Conservation (phyloP, 2,329 filamentous ascomycete species). For the Blastomyces gilchristii region DNA sequence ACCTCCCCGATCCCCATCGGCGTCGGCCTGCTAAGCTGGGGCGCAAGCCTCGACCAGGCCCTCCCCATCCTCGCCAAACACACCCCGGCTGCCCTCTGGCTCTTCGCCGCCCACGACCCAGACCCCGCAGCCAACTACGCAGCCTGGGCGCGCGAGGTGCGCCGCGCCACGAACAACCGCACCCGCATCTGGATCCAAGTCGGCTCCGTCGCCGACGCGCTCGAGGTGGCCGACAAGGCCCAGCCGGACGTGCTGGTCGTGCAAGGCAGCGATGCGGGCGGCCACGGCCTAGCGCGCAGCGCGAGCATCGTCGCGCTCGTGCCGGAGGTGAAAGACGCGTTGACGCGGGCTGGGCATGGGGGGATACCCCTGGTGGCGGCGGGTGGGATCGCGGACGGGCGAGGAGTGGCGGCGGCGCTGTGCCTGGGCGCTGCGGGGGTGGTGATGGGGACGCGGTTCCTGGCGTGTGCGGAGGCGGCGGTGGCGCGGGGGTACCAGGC, state of each 20-base stretch:
- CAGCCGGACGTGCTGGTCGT: slow-evolving; percentile 43
- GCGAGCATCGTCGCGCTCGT: slow-evolving; percentile 41
- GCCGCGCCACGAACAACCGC: slow-evolving; percentile 26
- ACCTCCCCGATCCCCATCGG: slow-evolving; percentile 28
- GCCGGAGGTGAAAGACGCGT: slow-evolving; percentile 41
- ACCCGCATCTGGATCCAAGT: slow-evolving; percentile 47
- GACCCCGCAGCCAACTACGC: slow-evolving; percentile 22
- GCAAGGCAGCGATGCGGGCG: slow-evolving; percentile 46
- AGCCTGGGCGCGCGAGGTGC: slow-evolving; percentile 34
- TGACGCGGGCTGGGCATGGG: slow-evolving; percentile 18
- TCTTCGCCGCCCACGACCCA: slow-evolving; percentile 28
- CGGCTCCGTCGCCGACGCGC: slow-evolving; percentile 40
- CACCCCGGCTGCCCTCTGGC: slow-evolving; percentile 31
- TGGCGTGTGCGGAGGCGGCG: slow-evolving; percentile 43
- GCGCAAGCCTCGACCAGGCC: slow-evolving; percentile 22
- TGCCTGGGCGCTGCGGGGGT: slow-evolving; percentile 45
- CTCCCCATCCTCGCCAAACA: slow-evolving; percentile 25
- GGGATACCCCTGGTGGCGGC: slow-evolving; percentile 42
- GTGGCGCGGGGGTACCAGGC: slow-evolving; percentile 42
- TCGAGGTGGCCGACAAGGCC: slow-evolving; percentile 27
- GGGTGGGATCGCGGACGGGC: slow-evolving; percentile 45
- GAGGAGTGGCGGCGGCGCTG: slow-evolving; percentile 42
- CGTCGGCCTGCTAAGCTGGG: slow-evolving; percentile 34
- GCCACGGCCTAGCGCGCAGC: slow-evolving; percentile 39
- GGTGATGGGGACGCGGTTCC: slow-evolving; percentile 54